Conservation (phyloP, 164 flowering plant genomes). For the Amborella trichopoda region DNA sequence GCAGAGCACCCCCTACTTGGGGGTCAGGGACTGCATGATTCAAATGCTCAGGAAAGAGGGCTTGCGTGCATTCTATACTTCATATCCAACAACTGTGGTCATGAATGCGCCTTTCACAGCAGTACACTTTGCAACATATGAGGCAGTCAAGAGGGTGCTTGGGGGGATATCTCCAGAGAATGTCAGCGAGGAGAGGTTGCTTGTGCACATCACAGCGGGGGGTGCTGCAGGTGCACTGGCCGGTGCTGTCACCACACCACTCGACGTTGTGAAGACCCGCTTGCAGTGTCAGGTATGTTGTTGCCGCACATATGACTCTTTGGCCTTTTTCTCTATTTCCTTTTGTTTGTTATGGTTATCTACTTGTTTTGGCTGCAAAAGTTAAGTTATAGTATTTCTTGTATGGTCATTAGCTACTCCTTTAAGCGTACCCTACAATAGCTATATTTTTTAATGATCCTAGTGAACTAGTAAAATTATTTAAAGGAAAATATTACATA, state of each 20-base stretch:
- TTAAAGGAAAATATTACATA: too few species aligned
- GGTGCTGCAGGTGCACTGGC: slow-evolving; percentile 20
- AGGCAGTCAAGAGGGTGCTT: slow-evolving; percentile 14
- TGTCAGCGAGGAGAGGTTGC: slow-evolving; percentile 11
- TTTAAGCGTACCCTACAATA: too few species aligned
- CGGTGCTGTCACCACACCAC: slow-evolving; percentile 18
- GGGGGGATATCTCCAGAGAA: slow-evolving; percentile 11
- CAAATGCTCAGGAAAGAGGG: slow-evolving; percentile 17
- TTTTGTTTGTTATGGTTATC: neutral
- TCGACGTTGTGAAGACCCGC: slow-evolving; percentile 20
- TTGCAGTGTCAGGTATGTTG: slow-evolving; percentile 18
- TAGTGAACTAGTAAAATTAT: too few species aligned
- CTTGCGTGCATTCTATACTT: slow-evolving; percentile 12
- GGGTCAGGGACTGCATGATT: slow-evolving; percentile 17
- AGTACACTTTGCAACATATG: slow-evolving; percentile 18
- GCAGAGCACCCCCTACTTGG: slow-evolving; percentile 12
- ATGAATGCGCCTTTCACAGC: slow-evolving; percentile 23
- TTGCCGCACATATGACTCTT: neutral
- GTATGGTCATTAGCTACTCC: too few species aligned
- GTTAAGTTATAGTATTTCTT: too few species aligned
- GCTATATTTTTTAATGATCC: too few species aligned
- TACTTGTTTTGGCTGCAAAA: too few species aligned
- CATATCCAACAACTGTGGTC: slow-evolving; percentile 16
- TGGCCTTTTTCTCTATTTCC: neutral
- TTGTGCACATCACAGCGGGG: slow-evolving; percentile 17